Base-by-base conservation (phyloP, 495 filamentous ascomycete species). In the Lophium mytilinum region DNA sequence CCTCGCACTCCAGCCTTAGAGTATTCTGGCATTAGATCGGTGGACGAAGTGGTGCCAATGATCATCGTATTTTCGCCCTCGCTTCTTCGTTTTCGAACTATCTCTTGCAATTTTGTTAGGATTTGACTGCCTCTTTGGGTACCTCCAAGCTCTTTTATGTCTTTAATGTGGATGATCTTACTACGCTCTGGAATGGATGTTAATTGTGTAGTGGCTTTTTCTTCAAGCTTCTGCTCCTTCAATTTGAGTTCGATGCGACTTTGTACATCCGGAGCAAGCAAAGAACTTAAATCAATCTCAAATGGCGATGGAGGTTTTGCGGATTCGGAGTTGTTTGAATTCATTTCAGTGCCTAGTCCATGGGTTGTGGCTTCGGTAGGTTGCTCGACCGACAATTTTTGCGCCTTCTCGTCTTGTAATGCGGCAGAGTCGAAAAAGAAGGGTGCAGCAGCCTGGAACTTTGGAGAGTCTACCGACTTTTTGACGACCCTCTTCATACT, bases 81-180 rank as follows among this genome's bases (percentile, higher is more conserved):
- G 40, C 73, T 75, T 72, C 90, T 81, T 47, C 83, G 76, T 53
- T 80, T 79, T 56, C 87, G 78, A 30, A 94, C 82, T n/a, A 84
- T 74, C 55, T 82, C 77, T 45, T 85, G 82, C 9, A 98, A 70
- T 45, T 82, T 80, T 21, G 64, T 66, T 4, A 96, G 67, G 19
- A 93, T 75, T 33, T 74, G 76, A 0, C 78, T 67, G n/a, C 88
- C 85, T 17, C 83, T 78, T 9, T 74, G 65, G 1, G 86, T 83
- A 51, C 73, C 72, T 60, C 77, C 79, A 11, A 96, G 75, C 42
- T 93, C 87, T 24, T 81, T 80, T 64, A 89, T 89, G 66, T 96
- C 90, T 61, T 85, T 81, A 9, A 97, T 70, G 48, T 90, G 85
- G 9, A 98, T 72, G 55, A 96, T 88, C 30, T 55, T 61, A 11